Conservation (phyloP, 768 basidiomycete genomes). For the Kwoniella sp. region DNA sequence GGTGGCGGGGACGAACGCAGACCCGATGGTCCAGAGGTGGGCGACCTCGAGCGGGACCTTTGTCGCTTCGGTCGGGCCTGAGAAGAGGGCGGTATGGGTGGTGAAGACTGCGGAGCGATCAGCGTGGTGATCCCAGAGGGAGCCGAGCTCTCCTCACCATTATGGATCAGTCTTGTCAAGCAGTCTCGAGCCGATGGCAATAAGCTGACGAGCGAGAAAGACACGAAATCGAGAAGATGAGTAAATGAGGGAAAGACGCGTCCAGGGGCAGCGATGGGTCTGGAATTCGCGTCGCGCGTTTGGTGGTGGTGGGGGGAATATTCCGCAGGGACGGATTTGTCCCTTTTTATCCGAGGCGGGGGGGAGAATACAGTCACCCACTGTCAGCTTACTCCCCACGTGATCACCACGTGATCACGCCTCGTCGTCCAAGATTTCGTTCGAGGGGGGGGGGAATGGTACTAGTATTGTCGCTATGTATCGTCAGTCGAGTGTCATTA, state of each 20-base stretch:
- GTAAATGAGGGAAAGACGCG: conserved; percentile 11
- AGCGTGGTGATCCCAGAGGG: neutral
- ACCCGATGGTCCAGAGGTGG: conserved; percentile 38
- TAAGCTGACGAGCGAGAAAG: neutral
- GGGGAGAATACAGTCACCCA: too few species aligned
- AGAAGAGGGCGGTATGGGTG: conserved; percentile 40
- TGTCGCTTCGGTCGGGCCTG: conserved; percentile 44
- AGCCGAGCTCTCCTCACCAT: conserved; percentile 20
- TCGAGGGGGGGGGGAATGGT: too few species aligned
- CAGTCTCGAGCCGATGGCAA: neutral
- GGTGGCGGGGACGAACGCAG: conserved; percentile 49
- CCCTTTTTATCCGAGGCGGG: too few species aligned
- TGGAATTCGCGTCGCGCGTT: conserved; percentile 16
- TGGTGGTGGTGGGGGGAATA: neutral
- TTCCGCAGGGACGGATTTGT: too few species aligned
- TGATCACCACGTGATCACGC: too few species aligned
- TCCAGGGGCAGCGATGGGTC: neutral
- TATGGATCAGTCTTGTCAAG: neutral
- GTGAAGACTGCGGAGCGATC: conserved; percentile 32
- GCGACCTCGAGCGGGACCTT: conserved; percentile 25
- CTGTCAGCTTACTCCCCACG: too few species aligned
- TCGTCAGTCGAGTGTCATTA: too few species aligned
- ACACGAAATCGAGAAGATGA: conserved; percentile 4
- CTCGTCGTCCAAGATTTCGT: too few species aligned
- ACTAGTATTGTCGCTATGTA: too few species aligned